A percentile compares a stretch with the other conserved stretches of the same genome.
Conservation (phyloP, 2,329 filamentous ascomycete species). For the Dactylellina parvicollis region DNA sequence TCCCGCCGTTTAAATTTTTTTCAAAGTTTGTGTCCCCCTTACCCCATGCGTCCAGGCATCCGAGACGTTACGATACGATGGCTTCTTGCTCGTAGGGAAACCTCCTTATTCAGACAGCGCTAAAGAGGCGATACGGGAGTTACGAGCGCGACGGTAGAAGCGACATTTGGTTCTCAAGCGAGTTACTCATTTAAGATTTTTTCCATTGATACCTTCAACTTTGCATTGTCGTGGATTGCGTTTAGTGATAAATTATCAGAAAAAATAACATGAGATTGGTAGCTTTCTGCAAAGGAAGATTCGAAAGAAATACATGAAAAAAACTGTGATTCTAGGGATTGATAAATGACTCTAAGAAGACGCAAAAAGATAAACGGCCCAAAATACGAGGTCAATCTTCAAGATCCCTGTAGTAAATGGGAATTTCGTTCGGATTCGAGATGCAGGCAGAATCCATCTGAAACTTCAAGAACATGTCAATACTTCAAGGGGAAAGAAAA, state of each 20-base stretch:
- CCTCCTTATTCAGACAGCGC: neutral
- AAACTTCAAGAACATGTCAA: conserved; percentile 21
- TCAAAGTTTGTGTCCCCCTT: neutral
- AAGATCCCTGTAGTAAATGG: neutral
- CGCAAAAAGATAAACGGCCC: too few relatives aligned
- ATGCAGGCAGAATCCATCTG: conserved; percentile 22
- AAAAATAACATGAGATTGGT: too few relatives aligned
- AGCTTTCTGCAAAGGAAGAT: too few relatives aligned
- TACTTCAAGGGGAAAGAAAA: conserved; percentile 5
- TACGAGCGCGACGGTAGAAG: neutral
- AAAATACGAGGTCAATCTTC: conserved; percentile 3
- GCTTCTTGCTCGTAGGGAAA: neutral
- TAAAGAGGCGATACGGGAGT: neutral
- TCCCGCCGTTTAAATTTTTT: neutral
- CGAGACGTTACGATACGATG: neutral
- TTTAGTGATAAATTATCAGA: too few relatives aligned
- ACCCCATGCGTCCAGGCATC: neutral
- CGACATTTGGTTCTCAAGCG: neutral
- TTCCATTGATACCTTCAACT: neutral
- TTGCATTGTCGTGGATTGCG: too few relatives aligned
- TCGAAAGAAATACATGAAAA: neutral
- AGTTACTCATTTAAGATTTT: neutral
- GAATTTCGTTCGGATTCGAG: conserved; percentile 2
- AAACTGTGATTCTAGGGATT: neutral
- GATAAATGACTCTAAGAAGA: too few relatives aligned